A percentile compares a stretch with the other conserved stretches of the same genome.
phyloP scores from a whole-genome alignment of 2,329 filamentous ascomycete genomes.

The Lasiodiplodia sp. region DNA sequence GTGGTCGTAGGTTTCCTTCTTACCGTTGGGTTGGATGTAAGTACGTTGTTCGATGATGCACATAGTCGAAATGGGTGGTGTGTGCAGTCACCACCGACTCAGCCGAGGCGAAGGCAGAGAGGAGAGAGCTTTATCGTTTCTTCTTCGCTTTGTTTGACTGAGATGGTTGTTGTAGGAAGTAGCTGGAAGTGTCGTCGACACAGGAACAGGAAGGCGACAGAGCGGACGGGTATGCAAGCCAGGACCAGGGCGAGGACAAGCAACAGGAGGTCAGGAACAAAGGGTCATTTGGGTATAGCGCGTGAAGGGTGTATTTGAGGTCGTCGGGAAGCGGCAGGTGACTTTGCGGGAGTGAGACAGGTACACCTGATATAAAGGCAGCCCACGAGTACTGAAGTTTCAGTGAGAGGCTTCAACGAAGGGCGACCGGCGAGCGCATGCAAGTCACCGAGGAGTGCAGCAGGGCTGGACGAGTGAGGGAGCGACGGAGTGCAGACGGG shows the following conservation, averaged over 20 bases:
- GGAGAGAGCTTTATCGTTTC: neutral
- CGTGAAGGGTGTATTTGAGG: conserved; percentile 11
- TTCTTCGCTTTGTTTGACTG: neutral
- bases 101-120: neutral
- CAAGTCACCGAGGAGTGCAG: conserved; percentile 11
- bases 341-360: conserved; percentile 16
- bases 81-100: conserved; percentile 13
- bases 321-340: conserved; percentile 13
- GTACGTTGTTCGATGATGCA: conserved; percentile 24
- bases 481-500: neutral
- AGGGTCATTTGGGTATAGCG: conserved; percentile 27
- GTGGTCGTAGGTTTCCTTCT: conserved; percentile 22
- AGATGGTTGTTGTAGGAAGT: neutral
- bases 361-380: conserved; percentile 22
- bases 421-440: neutral
- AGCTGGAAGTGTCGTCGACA: conserved; percentile 13
- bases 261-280: conserved; percentile 22
- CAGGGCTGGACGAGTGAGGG: conserved; percentile 20
- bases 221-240: conserved; percentile 16
- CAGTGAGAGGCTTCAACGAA: neutral
- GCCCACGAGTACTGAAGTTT: conserved; percentile 12
- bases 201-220: conserved; percentile 24
- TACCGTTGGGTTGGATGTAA: conserved; percentile 21
- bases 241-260: conserved; percentile 12
- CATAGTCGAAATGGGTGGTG: neutral